Conservation (phyloP, 129 eudicot species). For the Sambucus nigra region DNA sequence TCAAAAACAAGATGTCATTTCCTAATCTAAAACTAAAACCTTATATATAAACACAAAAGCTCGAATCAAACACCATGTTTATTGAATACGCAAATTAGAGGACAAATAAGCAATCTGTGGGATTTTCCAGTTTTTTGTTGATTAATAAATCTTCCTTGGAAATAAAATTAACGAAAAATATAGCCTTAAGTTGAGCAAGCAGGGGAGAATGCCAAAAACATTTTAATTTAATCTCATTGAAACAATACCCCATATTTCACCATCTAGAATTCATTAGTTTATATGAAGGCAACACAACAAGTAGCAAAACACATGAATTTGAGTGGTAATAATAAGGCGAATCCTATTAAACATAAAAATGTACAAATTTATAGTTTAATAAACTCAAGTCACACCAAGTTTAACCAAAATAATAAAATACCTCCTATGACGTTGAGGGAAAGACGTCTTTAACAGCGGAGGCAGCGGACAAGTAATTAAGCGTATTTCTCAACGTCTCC, state of each 20-base stretch:
- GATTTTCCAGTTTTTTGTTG: no score
- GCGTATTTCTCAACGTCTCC: slow-evolving; percentile 77
- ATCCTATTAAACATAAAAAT: slow-evolving; percentile 18
- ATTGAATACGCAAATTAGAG: no score
- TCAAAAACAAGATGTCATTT: no score
- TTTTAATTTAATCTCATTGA: not conserved
- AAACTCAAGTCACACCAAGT: not conserved
- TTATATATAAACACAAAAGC: no score
- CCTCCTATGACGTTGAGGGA: slow-evolving; percentile 33
- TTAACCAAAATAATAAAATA: slow-evolving; percentile 2
- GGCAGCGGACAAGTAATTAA: slow-evolving; percentile 77
- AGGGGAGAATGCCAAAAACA: no score
- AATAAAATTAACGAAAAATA: no score
- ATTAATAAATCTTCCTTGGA: no score
- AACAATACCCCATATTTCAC: slow-evolving; percentile 6
- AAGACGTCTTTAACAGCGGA: slow-evolving; percentile 88
- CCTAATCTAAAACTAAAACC: no score
- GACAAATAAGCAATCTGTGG: no score
- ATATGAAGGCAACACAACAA: slow-evolving; percentile 12
- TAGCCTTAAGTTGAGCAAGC: no score
- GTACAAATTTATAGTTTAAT: slow-evolving; percentile 9
- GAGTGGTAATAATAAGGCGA: slow-evolving; percentile 10
- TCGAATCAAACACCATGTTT: no score
- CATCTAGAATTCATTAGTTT: slow-evolving; percentile 18
- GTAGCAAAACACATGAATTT: slow-evolving; percentile 7